Percentiles rank a stretch among this genome's conserved stretches.
These are phyloP conservation scores for Alnus glutinosa DNA, from an alignment of 306 rosid genomes.

Conservation along the genomic window DNA sequence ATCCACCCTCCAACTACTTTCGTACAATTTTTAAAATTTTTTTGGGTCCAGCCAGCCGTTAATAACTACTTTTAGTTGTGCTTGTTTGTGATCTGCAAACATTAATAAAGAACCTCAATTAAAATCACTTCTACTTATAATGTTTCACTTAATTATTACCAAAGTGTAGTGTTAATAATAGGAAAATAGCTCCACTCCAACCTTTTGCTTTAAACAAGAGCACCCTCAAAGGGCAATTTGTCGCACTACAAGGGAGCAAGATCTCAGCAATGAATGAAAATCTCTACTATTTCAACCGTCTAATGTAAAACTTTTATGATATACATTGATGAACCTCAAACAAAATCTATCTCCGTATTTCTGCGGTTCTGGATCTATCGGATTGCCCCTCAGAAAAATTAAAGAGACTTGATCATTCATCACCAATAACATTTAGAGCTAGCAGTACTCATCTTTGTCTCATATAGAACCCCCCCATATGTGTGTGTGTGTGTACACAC, in stretches of 20 bases:
- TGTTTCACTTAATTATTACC: no score
- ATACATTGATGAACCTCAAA: not conserved
- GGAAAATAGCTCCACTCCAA: no score
- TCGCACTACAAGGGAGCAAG: not conserved
- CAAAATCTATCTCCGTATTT: not conserved
- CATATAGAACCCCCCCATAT: not conserved
- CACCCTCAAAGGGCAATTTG: no score
- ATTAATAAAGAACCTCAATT: not conserved
- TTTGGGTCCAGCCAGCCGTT: no score
- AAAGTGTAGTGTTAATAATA: no score
- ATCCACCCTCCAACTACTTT: not conserved
- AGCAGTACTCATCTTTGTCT: not conserved
- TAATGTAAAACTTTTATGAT: not conserved
- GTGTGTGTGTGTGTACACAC: no score
- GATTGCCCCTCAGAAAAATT: not conserved
- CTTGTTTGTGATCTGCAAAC: not conserved
- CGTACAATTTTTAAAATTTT: not conserved
- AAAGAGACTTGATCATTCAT: conserved; percentile 21
- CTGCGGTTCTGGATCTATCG: not conserved
- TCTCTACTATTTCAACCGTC: conserved; percentile 6
- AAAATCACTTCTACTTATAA: no score
- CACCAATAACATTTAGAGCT: conserved; percentile 3
- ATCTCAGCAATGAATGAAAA: not conserved
- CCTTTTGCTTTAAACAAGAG: no score
- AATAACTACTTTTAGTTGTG: not conserved